Evolutionary conservation across 371 early-diverging fungal species (phyloP), one percentile per base, ranked within the genome.

Genomic region (Haplosporangium sp.): DNA sequence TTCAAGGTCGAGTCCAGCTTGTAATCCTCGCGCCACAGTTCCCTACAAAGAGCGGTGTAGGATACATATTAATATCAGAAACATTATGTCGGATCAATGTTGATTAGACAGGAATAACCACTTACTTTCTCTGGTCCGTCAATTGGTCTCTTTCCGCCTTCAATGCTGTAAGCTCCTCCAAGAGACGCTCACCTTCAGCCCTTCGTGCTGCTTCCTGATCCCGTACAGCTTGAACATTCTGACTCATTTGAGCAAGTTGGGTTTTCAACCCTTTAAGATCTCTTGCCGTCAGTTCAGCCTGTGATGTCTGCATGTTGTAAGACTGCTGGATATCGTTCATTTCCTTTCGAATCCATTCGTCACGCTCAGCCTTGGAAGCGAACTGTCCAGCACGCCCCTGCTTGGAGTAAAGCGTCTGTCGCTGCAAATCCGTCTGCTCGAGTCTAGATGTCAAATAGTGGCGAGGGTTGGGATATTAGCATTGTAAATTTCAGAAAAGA

Each of bases 11-110:
- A 86, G 55, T 92, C 93, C 59, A 93, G 55, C 63, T 90, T 85
- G 13, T 93, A 94, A 69, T 98, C 97, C 67, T 94, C 93, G 57
- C 95, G 90, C 99, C 99, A 99, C 10, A 96, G 57, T 23, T 86
- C 87, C 74, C 84, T 79, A 55, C 43, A 47, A 12, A 38, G 18
- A 40, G 13, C 7, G 13, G 20, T 23, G 8, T 41, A 29, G 41
- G 10, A 13, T 69, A 41, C 40, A 14, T 46, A 48, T 38, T 20
- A 9, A n/a, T 36, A n/a, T 5, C 40, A 54, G 3, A 41, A 60
- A 14, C n/a, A 8, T 29, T 38, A 23, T 42, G 18, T 51, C 21
- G 13, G 11, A n/a, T 18, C 10, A 4, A 41, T 16, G 20, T n/a
- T 16, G 0, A 13, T 11, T 9, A 12, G 29, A 23, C 45, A 42